These are phyloP conservation scores for Aspergillus novofumigatus DNA, from an alignment of 2,329 filamentous ascomycete species.

Conservation along the genomic window DNA sequence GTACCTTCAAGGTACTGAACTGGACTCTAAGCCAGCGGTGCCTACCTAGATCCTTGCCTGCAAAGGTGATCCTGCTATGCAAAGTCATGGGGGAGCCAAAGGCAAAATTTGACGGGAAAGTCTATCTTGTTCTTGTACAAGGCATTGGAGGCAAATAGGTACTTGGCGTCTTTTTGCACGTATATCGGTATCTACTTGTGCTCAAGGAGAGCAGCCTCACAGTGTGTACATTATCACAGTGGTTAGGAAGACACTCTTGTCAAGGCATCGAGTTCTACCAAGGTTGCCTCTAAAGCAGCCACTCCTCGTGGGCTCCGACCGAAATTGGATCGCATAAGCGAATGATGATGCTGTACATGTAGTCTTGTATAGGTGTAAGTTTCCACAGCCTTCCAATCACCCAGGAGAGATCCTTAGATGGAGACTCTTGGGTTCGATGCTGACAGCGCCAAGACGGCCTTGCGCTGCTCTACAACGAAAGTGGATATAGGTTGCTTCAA, in stretches of 20 bases:
- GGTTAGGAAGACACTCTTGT: not conserved
- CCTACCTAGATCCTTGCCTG: not conserved
- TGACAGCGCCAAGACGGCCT: no score
- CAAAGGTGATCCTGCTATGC: not conserved
- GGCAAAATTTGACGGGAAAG: no score
- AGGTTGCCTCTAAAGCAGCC: slow-evolving; percentile 15
- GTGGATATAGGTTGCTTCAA: not conserved
- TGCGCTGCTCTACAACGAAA: not conserved
- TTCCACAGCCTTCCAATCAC: not conserved
- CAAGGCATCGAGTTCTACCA: not conserved
- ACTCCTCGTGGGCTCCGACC: slow-evolving; percentile 15
- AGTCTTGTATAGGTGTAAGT: not conserved
- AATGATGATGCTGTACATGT: not conserved
- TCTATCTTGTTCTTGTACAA: no score
- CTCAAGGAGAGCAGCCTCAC: not conserved
- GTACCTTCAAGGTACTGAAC: no score
- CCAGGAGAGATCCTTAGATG: not conserved
- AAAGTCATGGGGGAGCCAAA: no score
- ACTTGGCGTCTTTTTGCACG: not conserved
- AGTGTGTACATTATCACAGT: not conserved
- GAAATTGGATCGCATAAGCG: slow-evolving; percentile 15
- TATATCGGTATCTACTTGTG: no score
- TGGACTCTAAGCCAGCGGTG: not conserved
- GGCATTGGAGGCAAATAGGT: not conserved
- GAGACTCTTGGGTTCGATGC: not conserved